Base-by-base conservation (phyloP, 371 early-diverging fungal genomes). In the Mortierella sp. region DNA sequence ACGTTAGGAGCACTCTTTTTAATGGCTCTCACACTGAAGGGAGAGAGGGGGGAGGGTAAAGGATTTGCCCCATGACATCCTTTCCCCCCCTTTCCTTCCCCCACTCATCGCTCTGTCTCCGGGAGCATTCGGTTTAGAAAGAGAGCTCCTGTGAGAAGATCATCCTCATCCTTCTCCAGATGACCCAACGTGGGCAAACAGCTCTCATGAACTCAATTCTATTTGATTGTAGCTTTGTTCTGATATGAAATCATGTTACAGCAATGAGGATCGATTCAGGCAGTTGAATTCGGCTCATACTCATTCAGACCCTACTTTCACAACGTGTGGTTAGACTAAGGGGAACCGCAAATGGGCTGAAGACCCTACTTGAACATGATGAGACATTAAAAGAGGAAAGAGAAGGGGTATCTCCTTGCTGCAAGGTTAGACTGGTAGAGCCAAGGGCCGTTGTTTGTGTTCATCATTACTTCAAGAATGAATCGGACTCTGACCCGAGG, bases 151-250 rank as follows among this genome's bases (percentile, higher is more conserved):
- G 26, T 13, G 26, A 47, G 26, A 14, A 23, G 26, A 47, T 16
- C 47, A 47, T 23, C 8, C 26, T 7, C 14, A 47, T 19, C 13
- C 21, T 47, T 45, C 45, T 26, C 26, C 16, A 47, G 23, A 23
- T 4, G 23, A 47, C 8, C 47, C 47, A 47, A 47, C 47, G 47
- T 47, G 47, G 47, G 26, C 47, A 24, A 47, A 47, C 13, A 47
- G 47, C 47, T 47, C 47, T 24, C 47, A 47, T 24, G 26, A 47
- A 47, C 42, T 42, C 42, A 42, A 42, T 42, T 16, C 42, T 42
- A 42, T 42, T 18, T 18, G 42, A 42, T 42, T 42, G 42, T 42
- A 42, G 42, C 42, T 47, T 47, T 19, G 9, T 5, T 18, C 16
- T 43, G n/a, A 43, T 18, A 43, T 43, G 45, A 43, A 43, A 43